A percentile compares a stretch with the other conserved stretches of the same genome.
phyloP scores from a whole-genome alignment of 495 filamentous ascomycete species.

The Lasiosphaeriaceae sp. region DNA sequence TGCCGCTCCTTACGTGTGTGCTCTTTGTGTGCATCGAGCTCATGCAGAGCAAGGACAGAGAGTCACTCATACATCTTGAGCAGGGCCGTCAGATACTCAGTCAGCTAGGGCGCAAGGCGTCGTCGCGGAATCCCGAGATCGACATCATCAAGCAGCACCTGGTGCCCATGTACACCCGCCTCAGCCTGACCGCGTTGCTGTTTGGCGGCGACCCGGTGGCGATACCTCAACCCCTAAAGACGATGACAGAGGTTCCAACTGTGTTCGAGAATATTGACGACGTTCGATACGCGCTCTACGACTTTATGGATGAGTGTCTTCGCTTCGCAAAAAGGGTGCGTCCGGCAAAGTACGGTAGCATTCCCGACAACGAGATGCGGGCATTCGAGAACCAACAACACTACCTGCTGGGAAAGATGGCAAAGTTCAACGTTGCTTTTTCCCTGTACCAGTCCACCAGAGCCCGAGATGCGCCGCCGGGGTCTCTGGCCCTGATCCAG shows the following conservation, averaged over 20 bases:
- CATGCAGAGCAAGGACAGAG: constrained; percentile 45
- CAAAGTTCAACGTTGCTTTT: constrained; percentile 33
- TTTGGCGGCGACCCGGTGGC: constrained; percentile 26
- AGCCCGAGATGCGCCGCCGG: constrained; percentile 16
- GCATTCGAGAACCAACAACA: constrained; percentile 28
- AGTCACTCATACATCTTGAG: constrained; percentile 39
- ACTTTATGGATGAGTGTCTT: constrained; percentile 32
- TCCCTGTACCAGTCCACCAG: constrained; percentile 25
- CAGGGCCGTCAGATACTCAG: constrained; percentile 38
- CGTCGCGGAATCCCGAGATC: constrained; percentile 21
- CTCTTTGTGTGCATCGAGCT: constrained; percentile 59
- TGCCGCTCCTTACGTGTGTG: constrained; percentile 51
- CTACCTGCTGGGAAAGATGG: constrained; percentile 24
- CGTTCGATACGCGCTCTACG: constrained; percentile 30
- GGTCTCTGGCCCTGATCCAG: constrained; percentile 25
- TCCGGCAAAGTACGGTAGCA: constrained; percentile 19
- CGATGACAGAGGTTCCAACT: constrained; percentile 25
- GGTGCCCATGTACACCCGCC: constrained; percentile 40
- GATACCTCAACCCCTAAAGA: constrained; percentile 27
- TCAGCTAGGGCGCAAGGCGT: constrained; percentile 27
- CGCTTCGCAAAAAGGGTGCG: constrained; percentile 28
- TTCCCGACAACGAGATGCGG: constrained; percentile 20
- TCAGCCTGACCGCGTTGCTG: constrained; percentile 38
- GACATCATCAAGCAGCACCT: constrained; percentile 36
- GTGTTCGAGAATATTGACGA: constrained; percentile 28